Evolutionary conservation across 2,329 filamentous ascomycete species (phyloP).

Genomic region (Apiospora sp.): DNA sequence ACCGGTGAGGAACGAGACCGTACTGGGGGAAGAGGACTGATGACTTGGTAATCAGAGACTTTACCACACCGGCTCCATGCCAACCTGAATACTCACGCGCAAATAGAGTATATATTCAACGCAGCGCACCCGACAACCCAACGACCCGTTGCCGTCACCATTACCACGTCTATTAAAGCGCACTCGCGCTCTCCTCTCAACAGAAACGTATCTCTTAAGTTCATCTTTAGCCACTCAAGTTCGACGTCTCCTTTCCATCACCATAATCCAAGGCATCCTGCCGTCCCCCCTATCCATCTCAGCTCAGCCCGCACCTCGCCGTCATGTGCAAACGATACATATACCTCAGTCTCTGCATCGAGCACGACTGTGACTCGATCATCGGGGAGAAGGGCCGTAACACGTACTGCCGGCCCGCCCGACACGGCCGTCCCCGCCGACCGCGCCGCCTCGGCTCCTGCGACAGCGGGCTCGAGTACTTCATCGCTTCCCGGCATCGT

Average conservation of each 20-base stretch:
- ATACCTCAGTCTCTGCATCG: background rate
- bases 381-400: conserved; percentile 3
- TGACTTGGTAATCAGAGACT: background rate
- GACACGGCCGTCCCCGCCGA: background rate
- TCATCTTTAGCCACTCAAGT: background rate
- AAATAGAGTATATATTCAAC: background rate
- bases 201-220: background rate
- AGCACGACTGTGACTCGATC: background rate
- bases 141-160: background rate
- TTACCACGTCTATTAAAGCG: background rate
- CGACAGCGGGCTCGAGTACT: background rate
- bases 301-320: background rate
- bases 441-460: background rate
- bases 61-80: background rate
- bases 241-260: no score
- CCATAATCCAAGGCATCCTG: background rate
- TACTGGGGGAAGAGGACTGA: background rate
- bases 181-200: background rate
- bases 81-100: background rate
- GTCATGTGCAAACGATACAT: conserved; percentile 13
- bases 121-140: background rate
- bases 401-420: background rate
- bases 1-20: no score
- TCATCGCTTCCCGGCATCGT: background rate
- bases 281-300: background rate